Percentiles rank a stretch among this genome's conserved stretches.
phyloP scores from a whole-genome alignment of 2,329 filamentous ascomycete genomes.

The Aspergillus novoparasiticus region DNA sequence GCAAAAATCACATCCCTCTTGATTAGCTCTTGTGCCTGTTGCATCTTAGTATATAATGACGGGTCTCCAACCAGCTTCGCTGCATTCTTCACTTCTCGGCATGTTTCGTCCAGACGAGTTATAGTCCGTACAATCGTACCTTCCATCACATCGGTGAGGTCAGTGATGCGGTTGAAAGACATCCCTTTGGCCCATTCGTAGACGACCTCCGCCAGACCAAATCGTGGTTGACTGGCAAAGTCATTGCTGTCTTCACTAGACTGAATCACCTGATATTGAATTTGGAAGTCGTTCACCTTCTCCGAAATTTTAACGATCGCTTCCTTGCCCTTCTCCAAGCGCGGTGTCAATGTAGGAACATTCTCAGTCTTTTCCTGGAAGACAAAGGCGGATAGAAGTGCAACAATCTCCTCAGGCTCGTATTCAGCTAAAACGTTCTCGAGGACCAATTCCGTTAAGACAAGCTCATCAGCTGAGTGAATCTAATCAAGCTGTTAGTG shows the following conservation, averaged over 20 bases:
- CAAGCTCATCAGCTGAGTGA: slow-evolving; percentile 93
- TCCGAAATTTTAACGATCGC: slow-evolving; percentile 89
- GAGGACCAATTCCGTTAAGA: slow-evolving; percentile 91
- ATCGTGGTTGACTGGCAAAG: slow-evolving; percentile 82
- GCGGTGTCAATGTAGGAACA: slow-evolving; percentile 77
- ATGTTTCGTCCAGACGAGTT: slow-evolving; percentile 91
- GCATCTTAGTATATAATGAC: slow-evolving; percentile 92
- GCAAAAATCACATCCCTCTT: slow-evolving; percentile 93
- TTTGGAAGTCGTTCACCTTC: slow-evolving; percentile 88
- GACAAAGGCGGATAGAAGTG: slow-evolving; percentile 88
- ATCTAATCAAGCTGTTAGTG: slow-evolving; percentile 53
- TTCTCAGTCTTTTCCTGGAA: slow-evolving; percentile 95
- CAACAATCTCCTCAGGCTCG: slow-evolving; percentile 94
- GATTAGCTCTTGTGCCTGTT: slow-evolving; percentile 95
- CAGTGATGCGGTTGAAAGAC: slow-evolving; percentile 97
- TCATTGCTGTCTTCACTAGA: slow-evolving; percentile 89
- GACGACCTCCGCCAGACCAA: slow-evolving; percentile 94
- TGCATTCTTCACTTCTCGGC: slow-evolving; percentile 95
- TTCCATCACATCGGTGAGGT: slow-evolving; percentile 93
- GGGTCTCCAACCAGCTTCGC: slow-evolving; percentile 94
- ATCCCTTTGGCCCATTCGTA: slow-evolving; percentile 98
- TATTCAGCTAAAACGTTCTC: slow-evolving; percentile 96
- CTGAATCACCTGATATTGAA: slow-evolving; percentile 86
- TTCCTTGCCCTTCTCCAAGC: slow-evolving; percentile 77
- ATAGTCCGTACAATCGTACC: slow-evolving; percentile 97